Percentiles rank a stretch among this genome's conserved stretches.
Evolutionary conservation across 441 rosid species (phyloP).

Genomic region (Bocquillonia castaneifolia): DNA sequence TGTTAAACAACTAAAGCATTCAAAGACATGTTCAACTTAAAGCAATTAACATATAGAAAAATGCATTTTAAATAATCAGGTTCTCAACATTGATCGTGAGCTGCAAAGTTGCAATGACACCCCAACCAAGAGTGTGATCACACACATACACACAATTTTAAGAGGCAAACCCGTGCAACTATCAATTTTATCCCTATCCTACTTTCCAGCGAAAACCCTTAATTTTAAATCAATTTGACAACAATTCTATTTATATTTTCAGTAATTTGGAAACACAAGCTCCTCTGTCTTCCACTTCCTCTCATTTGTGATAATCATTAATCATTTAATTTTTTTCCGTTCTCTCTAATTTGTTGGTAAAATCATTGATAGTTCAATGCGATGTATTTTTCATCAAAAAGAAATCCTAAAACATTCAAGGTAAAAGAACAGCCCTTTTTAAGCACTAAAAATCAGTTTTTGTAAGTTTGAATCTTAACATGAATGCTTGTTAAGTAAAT

Average conservation of each 20-base stretch:
- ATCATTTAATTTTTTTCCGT: neutral
- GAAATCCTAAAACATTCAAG: neutral
- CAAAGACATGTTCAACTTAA: neutral
- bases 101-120: neutral
- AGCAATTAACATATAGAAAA: neutral
- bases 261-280: neutral
- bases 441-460: neutral
- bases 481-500: neutral
- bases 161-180: neutral
- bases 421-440: neutral
- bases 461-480: neutral
- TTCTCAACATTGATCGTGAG: neutral
- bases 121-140: neutral
- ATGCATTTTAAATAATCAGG: neutral
- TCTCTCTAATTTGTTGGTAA: neutral
- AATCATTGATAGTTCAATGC: neutral
- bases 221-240: neutral
- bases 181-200: neutral
- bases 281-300: neutral
- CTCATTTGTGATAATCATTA: neutral
- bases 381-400: neutral
- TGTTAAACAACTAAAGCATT: neutral
- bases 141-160: neutral
- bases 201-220: neutral
- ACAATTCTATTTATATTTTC: neutral